Evolutionary conservation across 257 asterid genomes (phyloP).

Genomic region (Nyctanthes arbortristis): DNA sequence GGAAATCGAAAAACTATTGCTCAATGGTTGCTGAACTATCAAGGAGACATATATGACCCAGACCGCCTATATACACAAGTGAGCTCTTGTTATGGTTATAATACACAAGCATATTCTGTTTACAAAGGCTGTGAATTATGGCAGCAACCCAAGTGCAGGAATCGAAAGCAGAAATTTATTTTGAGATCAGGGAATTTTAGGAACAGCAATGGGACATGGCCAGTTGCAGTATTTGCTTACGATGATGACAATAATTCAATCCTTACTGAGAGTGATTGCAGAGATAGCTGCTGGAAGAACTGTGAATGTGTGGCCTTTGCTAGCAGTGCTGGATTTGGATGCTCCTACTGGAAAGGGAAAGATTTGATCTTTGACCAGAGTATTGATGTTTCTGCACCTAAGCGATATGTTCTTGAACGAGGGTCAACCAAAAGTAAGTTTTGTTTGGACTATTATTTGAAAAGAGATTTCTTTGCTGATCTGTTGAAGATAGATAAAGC

Average conservation of each 20-base stretch:
- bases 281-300: conserved; percentile 36
- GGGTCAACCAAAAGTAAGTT: too few species aligned
- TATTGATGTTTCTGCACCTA: too few species aligned
- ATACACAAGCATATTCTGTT: neutral
- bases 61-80: too few species aligned
- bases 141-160: conserved; percentile 2
- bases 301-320: conserved; percentile 34
- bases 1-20: too few species aligned
- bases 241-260: conserved; percentile 2
- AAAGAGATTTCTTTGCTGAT: neutral
- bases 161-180: neutral
- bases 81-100: neutral
- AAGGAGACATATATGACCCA: neutral
- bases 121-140: neutral
- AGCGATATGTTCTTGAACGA: too few species aligned
- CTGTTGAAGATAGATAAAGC: neutral
- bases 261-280: conserved; percentile 42
- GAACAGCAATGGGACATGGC: neutral
- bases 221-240: neutral
- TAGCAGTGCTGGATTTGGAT: neutral
- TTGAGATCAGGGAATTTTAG: neutral
- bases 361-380: neutral
- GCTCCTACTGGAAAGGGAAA: conserved; percentile 21
- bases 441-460: neutral
- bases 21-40: too few species aligned